These are phyloP conservation scores for Aspergillus chevalieri DNA, from an alignment of 2,329 filamentous ascomycete genomes.

Conservation along the genomic window DNA sequence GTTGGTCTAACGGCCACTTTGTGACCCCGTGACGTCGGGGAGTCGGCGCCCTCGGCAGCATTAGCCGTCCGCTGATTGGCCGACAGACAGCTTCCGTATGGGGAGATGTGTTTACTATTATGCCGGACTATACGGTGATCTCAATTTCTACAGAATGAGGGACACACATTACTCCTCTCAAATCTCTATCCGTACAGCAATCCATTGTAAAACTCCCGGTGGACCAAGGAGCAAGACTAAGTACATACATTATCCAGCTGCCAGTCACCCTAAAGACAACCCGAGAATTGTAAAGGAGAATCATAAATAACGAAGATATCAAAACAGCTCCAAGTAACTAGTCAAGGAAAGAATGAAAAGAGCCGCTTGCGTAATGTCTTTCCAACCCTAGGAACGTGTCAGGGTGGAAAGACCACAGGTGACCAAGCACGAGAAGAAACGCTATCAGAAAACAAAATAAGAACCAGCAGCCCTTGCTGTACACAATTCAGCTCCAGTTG, in stretches of 20 bases:
- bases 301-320: slow-evolving; percentile 7
- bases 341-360: slow-evolving; percentile 8
- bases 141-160: background rate
- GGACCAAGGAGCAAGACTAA: slow-evolving; percentile 14
- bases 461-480: slow-evolving; percentile 25
- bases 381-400: slow-evolving; percentile 37
- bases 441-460: slow-evolving; percentile 17
- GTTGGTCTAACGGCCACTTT: slow-evolving; percentile 9
- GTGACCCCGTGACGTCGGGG: slow-evolving; percentile 22
- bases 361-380: slow-evolving; percentile 19
- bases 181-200: no score
- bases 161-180: no score
- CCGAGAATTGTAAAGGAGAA: slow-evolving; percentile 11
- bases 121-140: background rate
- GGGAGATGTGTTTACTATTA: slow-evolving; percentile 12
- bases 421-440: slow-evolving; percentile 26
- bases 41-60: slow-evolving; percentile 26
- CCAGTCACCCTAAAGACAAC: slow-evolving; percentile 23
- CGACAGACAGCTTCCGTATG: slow-evolving; percentile 9
- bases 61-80: slow-evolving; percentile 20
- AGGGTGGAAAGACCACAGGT: slow-evolving; percentile 27
- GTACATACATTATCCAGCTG: slow-evolving; percentile 36
- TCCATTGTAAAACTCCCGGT: no score
- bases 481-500: slow-evolving; percentile 18
- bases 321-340: slow-evolving; percentile 7